Evolutionary conservation across 805 yeast genomes (phyloP), one percentile per base, ranked within the genome.

Genomic region (Saccharomycopsis fermentans): DNA sequence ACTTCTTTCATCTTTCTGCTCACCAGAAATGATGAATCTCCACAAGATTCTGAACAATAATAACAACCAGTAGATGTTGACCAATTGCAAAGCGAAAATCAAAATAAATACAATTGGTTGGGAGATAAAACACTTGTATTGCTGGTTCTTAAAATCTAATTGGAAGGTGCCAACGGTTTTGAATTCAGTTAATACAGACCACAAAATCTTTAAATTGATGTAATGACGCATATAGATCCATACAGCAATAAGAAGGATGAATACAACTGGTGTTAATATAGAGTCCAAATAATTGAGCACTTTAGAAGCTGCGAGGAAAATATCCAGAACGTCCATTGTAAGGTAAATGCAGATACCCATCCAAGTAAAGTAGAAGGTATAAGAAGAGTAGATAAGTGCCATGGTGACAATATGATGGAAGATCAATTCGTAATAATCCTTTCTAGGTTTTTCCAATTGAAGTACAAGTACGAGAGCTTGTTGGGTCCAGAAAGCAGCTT

Each of bases 401-500:
- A 94, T 83, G 27, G 99, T 94, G 63, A 94, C 83, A 62, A 94
- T 80, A 70, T 94, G 99, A 72, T 94, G 99, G 71, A 89, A 83
- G 43, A 92, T 88, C 61, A 94, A 79, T 72, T 94, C 99, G 65
- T 83, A 75, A 73, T 84, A 91, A 71, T 94, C 99, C 72, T 90
- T 91, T 71, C 99, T 81, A 59, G 97, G 98, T 70, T 89, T 89
- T 72, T 94, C 99, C 61, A 94, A 78, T 71, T 87, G 96, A 63
- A 94, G 77, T 52, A 82, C 73, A 63, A 94, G 76, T 35, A 94
- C 87, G 47, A 87, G 83, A 1, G 95, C 84, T 73, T 94, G 99
- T 74, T 94, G 99, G 24, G 90, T 83, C 99, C 99, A 94, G 72
- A 90, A 94, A 4, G 97, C 87, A 5, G 98, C 97, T 74, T 94